Evolutionary conservation across 768 basidiomycete genomes (phyloP).

Genomic region (Scleroderma citrinum): DNA sequence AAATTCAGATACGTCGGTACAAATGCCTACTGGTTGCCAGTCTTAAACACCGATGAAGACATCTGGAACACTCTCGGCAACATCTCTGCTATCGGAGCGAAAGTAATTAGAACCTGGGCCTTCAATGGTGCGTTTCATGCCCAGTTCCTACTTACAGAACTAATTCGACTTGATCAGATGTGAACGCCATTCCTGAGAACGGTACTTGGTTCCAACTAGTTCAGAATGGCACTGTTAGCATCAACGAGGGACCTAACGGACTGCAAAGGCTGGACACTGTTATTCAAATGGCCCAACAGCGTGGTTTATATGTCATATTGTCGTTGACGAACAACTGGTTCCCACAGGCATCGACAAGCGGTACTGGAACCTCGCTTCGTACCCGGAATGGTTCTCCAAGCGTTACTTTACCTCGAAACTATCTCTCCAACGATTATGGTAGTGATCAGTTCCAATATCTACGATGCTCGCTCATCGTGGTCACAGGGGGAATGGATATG

Average conservation of each 20-base stretch:
- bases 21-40: slow-evolving; percentile 62
- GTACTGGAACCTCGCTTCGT: slow-evolving; percentile 5
- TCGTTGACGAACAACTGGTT: slow-evolving; percentile 62
- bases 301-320: slow-evolving; percentile 46
- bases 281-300: slow-evolving; percentile 46
- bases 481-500: slow-evolving; percentile 57
- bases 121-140: slow-evolving; percentile 49
- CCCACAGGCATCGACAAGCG: slow-evolving; percentile 20
- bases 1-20: slow-evolving; percentile 45
- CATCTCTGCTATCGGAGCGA: slow-evolving; percentile 51
- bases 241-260: slow-evolving; percentile 59
- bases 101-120: slow-evolving; percentile 62
- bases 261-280: slow-evolving; percentile 59
- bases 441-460: slow-evolving; percentile 1
- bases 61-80: slow-evolving; percentile 52
- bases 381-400: slow-evolving; percentile 20
- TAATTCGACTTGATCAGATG: slow-evolving; percentile 35
- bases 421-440: slow-evolving; percentile 62
- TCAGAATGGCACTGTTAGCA: slow-evolving; percentile 43
- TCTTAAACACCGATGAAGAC: slow-evolving; percentile 48
- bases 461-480: slow-evolving; percentile 1
- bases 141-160: background rate
- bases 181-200: slow-evolving; percentile 44
- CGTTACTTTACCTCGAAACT: slow-evolving; percentile 43
- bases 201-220: slow-evolving; percentile 64